phyloP scores from a whole-genome alignment of 495 filamentous ascomycete species.

The Penicillium subrubescens region DNA sequence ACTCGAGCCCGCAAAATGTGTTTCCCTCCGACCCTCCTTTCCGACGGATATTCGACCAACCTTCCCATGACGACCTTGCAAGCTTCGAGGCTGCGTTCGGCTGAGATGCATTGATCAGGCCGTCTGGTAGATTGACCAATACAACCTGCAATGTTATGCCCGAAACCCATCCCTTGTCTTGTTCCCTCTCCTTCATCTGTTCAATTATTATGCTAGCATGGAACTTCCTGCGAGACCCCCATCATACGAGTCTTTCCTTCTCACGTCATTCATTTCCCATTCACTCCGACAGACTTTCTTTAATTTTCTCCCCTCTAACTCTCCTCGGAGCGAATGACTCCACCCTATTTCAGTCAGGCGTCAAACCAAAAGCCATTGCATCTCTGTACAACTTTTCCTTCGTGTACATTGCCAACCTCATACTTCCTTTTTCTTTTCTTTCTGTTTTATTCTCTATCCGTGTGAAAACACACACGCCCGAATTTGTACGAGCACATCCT shows the following conservation, averaged over 20 bases:
- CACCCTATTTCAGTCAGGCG: conserved; percentile 7
- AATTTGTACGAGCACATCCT: conserved; percentile 11
- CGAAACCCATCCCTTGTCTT: neutral
- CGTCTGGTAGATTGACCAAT: neutral
- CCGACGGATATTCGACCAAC: conserved; percentile 48
- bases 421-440: neutral
- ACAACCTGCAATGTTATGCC: neutral
- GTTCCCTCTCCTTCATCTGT: neutral
- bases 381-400: conserved; percentile 28
- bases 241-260: neutral
- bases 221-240: no score
- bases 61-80: conserved; percentile 37
- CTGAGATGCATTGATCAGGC: conserved; percentile 28
- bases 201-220: neutral
- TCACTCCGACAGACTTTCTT: neutral
- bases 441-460: conserved; percentile 15
- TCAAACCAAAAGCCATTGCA: conserved; percentile 26
- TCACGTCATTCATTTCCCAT: neutral
- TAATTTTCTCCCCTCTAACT: neutral
- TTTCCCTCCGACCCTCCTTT: conserved; percentile 44
- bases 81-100: conserved; percentile 35
- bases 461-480: conserved; percentile 3
- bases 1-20: conserved; percentile 56
- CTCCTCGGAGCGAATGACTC: conserved; percentile 6
- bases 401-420: conserved; percentile 27